A percentile compares a stretch with the other conserved stretches of the same genome.
phyloP scores from a whole-genome alignment of 163 green algal species.

The Prototheca wickerhamii region DNA sequence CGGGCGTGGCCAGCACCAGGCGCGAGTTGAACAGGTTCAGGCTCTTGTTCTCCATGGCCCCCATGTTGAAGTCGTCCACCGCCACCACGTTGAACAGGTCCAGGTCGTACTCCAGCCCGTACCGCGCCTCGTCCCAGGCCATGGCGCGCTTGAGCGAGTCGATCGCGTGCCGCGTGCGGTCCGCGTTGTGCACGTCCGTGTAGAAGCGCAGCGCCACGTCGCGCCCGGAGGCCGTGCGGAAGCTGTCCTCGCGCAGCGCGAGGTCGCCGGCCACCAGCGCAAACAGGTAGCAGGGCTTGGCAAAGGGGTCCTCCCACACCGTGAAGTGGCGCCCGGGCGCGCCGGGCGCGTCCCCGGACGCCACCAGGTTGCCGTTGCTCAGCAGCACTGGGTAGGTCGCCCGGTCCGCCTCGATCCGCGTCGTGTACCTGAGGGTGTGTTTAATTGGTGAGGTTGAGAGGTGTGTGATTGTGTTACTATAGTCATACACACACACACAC shows the following conservation, averaged over 20 bases:
- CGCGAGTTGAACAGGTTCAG: conserved; percentile 96
- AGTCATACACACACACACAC: background rate
- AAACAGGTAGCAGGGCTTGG: conserved; percentile 99
- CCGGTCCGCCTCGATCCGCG: conserved; percentile 85
- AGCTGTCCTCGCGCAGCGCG: conserved; percentile 68
- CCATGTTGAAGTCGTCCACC: conserved; percentile 94
- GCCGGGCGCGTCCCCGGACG: conserved; percentile 56
- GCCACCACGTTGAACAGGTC: conserved; percentile 98
- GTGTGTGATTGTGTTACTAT: background rate
- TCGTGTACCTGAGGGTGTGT: conserved; percentile 54
- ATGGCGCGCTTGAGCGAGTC: conserved; percentile 84
- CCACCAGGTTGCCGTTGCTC: conserved; percentile 91
- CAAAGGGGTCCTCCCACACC: conserved; percentile 92
- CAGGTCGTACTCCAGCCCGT: conserved; percentile 94
- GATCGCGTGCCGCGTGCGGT: conserved; percentile 74
- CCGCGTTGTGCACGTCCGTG: background rate
- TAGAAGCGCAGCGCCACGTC: conserved; percentile 34
- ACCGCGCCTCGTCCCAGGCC: conserved; percentile 93
- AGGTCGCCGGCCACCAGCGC: conserved; percentile 95
- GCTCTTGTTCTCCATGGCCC: conserved; percentile 76
- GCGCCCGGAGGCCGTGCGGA: conserved; percentile 61
- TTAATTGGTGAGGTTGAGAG: background rate
- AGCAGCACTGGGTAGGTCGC: conserved; percentile 90
- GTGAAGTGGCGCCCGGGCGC: conserved; percentile 42
- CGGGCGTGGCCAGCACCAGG: conserved; percentile 82